A percentile compares a stretch with the other conserved stretches of the same genome.
phyloP scores from a whole-genome alignment of 768 basidiomycete genomes.

The Strobilomyces echinocephalus region DNA sequence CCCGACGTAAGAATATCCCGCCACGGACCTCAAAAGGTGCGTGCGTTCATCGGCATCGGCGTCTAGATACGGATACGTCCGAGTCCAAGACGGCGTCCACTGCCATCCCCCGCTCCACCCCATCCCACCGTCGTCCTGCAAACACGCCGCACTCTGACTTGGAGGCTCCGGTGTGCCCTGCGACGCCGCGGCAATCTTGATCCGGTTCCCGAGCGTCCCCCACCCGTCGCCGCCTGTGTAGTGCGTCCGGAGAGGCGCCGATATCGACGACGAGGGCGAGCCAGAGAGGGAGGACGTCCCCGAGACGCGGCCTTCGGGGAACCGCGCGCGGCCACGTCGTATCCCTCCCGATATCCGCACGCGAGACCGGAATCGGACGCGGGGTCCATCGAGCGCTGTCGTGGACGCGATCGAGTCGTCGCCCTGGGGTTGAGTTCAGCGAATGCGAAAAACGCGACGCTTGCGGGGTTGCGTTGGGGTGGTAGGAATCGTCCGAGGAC shows the following conservation, averaged over 20 bases:
- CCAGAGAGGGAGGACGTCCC: slow-evolving; percentile 44
- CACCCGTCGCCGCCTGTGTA: slow-evolving; percentile 50
- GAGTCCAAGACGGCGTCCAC: slow-evolving; percentile 1
- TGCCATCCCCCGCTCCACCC: neutral
- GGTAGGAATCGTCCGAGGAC: too few relatives aligned
- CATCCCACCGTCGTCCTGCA: neutral
- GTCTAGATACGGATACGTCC: slow-evolving; percentile 2
- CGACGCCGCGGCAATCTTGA: slow-evolving; percentile 30
- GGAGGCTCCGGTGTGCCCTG: neutral
- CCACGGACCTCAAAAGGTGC: slow-evolving; percentile 32
- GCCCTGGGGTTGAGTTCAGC: slow-evolving; percentile 10
- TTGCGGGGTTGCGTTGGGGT: neutral
- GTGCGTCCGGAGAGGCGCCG: slow-evolving; percentile 66
- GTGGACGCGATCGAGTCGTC: slow-evolving; percentile 11
- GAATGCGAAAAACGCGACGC: neutral
- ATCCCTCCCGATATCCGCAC: slow-evolving; percentile 75
- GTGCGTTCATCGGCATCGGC: slow-evolving; percentile 35
- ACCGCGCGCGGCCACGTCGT: slow-evolving; percentile 35
- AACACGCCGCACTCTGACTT: neutral
- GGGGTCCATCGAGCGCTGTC: slow-evolving; percentile 16
- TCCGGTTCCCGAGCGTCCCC: slow-evolving; percentile 59
- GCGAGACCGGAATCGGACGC: slow-evolving; percentile 67
- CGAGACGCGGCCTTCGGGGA: slow-evolving; percentile 22
- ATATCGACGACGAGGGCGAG: slow-evolving; percentile 77
- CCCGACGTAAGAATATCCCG: slow-evolving; percentile 15